These are phyloP conservation scores for Ceratobasidium sp. DNA, from an alignment of 1,284 basidiomycete species.

Conservation along the genomic window DNA sequence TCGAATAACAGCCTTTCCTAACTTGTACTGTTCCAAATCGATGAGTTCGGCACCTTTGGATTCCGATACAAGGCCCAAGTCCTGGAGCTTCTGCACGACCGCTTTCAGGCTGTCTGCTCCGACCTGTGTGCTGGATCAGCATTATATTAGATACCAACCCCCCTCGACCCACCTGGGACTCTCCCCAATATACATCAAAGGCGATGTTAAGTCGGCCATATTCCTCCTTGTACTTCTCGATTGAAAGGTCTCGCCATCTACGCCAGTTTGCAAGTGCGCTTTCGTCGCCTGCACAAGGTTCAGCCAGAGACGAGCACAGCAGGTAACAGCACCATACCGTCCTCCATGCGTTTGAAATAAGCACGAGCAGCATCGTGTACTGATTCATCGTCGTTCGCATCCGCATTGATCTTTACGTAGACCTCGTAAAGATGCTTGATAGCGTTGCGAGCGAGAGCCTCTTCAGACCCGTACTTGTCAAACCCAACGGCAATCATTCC, in stretches of 20 bases:
- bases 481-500: slow-evolving; percentile 94
- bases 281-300: slow-evolving; percentile 70
- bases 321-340: slow-evolving; percentile 61
- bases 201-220: slow-evolving; percentile 92
- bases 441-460: slow-evolving; percentile 86
- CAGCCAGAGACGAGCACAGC: slow-evolving; percentile 15
- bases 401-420: slow-evolving; percentile 94
- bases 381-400: slow-evolving; percentile 66
- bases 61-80: slow-evolving; percentile 63
- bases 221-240: slow-evolving; percentile 91
- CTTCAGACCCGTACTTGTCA: slow-evolving; percentile 90
- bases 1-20: slow-evolving; percentile 90
- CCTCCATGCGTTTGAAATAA: slow-evolving; percentile 98
- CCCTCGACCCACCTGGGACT: slow-evolving; percentile 68
- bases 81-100: slow-evolving; percentile 73
- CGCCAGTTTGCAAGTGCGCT: slow-evolving; percentile 89
- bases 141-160: not conserved
- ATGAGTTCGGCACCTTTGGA: slow-evolving; percentile 69
- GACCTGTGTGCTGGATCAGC: slow-evolving; percentile 60
- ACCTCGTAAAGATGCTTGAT: slow-evolving; percentile 96
- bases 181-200: slow-evolving; percentile 96
- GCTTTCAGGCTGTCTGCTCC: slow-evolving; percentile 82
- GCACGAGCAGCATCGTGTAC: slow-evolving; percentile 72
- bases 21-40: slow-evolving; percentile 79
- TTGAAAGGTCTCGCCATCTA: slow-evolving; percentile 91